phyloP scores from a whole-genome alignment of 2,329 filamentous ascomycete species.

The Fusarium sp. region DNA sequence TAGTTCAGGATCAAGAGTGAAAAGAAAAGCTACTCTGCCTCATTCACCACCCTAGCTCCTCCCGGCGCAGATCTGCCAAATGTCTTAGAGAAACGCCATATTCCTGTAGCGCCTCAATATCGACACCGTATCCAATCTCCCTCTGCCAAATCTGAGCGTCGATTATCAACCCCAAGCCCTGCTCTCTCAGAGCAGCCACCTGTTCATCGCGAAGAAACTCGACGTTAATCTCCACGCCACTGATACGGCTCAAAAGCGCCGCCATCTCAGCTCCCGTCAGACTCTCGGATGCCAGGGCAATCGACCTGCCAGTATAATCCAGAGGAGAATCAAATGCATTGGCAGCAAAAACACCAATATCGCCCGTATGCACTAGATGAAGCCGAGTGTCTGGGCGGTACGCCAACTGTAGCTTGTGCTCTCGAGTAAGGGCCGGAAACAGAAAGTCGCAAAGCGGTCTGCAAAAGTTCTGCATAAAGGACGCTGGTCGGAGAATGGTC shows the following conservation, averaged over 20 bases:
- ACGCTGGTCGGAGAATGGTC: neutral
- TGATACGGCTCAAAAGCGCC: neutral
- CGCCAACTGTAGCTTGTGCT: neutral
- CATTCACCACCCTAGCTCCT: no score
- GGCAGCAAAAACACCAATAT: neutral
- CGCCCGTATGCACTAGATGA: neutral
- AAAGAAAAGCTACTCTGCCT: no score
- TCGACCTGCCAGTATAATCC: neutral
- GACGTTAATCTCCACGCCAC: neutral
- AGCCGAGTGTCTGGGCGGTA: neutral
- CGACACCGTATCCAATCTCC: slow-evolving; percentile 4
- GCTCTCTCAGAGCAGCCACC: neutral
- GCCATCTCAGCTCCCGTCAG: neutral
- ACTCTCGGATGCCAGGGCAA: neutral
- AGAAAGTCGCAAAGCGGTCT: neutral
- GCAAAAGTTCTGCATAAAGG: neutral
- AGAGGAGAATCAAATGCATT: neutral
- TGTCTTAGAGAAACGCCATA: no score
- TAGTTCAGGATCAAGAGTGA: no score
- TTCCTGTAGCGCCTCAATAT: neutral
- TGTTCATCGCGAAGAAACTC: neutral
- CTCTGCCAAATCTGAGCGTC: neutral
- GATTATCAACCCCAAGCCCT: neutral
- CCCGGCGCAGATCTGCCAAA: no score
- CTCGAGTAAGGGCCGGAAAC: neutral